Conservation (phyloP, 805 yeast genomes). For the Cyberlindnera petersonii region DNA sequence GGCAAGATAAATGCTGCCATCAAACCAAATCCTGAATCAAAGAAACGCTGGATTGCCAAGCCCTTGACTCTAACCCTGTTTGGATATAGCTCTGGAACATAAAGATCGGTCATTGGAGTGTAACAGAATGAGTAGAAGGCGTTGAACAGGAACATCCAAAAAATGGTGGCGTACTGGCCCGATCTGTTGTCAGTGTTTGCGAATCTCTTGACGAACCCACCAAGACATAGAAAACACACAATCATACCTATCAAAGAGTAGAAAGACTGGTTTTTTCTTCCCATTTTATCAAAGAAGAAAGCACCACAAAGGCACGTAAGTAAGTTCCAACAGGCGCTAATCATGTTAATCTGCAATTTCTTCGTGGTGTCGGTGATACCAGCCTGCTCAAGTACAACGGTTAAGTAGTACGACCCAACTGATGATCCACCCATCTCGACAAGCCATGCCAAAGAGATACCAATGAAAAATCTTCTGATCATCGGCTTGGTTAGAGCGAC, state of each 20-base stretch:
- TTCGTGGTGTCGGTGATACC: constrained; percentile 40
- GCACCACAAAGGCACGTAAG: constrained; percentile 5
- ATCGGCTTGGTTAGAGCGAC: constrained; percentile 10
- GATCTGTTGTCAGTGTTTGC: constrained; percentile 6
- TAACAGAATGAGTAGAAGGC: constrained; percentile 15
- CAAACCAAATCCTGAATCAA: constrained; percentile 14
- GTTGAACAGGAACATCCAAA: constrained; percentile 18
- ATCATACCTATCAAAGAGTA: constrained; percentile 12
- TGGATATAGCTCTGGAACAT: constrained; percentile 12
- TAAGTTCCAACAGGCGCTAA: constrained; percentile 11
- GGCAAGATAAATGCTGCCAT: constrained; percentile 18
- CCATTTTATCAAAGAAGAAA: constrained; percentile 11
- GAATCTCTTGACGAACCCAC: constrained; percentile 13
- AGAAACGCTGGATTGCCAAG: constrained; percentile 8
- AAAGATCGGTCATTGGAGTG: constrained; percentile 14
- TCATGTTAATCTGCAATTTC: constrained; percentile 38
- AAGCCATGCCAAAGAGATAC: constrained; percentile 9
- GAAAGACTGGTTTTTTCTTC: constrained; percentile 12
- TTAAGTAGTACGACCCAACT: constrained; percentile 15
- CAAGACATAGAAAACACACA: constrained; percentile 10
- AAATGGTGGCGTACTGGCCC: constrained; percentile 16
- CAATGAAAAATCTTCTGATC: constrained; percentile 10
- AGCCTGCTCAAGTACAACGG: constrained; percentile 13
- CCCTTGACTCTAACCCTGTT: constrained; percentile 11
- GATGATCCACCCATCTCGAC: constrained; percentile 17